Conservation (phyloP, 495 filamentous ascomycete species). For the Bathelium albidoporum region DNA sequence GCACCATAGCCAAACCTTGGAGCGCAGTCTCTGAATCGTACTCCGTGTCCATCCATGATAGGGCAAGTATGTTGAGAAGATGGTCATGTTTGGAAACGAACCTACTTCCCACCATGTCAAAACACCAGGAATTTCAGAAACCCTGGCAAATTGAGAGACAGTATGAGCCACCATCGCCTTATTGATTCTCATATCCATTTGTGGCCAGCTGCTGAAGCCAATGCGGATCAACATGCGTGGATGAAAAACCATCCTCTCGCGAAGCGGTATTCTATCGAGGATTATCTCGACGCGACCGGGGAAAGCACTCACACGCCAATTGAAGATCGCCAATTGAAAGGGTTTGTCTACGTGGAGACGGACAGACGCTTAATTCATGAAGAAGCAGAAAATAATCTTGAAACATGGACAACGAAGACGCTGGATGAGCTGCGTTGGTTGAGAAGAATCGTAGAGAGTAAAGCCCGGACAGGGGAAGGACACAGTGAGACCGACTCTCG, state of each 20-base stretch:
- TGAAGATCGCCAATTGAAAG: slow-evolving; percentile 32
- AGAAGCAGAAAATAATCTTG: slow-evolving; percentile 38
- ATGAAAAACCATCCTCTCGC: slow-evolving; percentile 46
- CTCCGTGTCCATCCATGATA: background rate
- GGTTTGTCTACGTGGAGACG: slow-evolving; percentile 73
- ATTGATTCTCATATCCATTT: slow-evolving; percentile 87
- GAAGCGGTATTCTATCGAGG: slow-evolving; percentile 42
- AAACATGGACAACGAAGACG: slow-evolving; percentile 40
- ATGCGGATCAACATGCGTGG: slow-evolving; percentile 57
- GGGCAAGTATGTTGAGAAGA: background rate
- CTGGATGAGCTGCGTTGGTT: slow-evolving; percentile 63
- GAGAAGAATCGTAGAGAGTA: slow-evolving; percentile 50
- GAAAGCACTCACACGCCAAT: background rate
- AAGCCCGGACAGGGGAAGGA: slow-evolving; percentile 49
- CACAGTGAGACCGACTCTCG: slow-evolving; percentile 40
- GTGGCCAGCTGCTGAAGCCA: slow-evolving; percentile 48
- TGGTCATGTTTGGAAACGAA: background rate
- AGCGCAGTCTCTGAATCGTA: background rate
- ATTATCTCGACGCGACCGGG: slow-evolving; percentile 12
- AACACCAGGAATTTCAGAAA: background rate
- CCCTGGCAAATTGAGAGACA: background rate
- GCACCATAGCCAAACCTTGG: background rate
- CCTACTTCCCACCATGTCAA: background rate
- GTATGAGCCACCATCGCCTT: slow-evolving; percentile 23
- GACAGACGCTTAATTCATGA: slow-evolving; percentile 34